Evolutionary conservation across 202 grass and related monocot species (phyloP), one percentile per base, ranked within the genome.

Genomic region (Saccharum hybrid): DNA sequence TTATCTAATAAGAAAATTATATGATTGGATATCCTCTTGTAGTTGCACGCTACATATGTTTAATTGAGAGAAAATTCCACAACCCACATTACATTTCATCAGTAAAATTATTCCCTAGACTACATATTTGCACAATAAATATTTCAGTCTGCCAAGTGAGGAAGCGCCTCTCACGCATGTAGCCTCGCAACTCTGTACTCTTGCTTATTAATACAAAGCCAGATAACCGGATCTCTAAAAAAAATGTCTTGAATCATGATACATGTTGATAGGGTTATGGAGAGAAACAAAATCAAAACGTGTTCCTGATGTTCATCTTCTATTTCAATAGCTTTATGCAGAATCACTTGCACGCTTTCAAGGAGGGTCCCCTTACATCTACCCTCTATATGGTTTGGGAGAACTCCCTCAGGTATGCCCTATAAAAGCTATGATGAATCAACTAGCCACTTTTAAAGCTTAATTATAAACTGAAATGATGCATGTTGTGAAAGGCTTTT

Each of bases 281-380:
- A 7, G 2, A 9, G 15, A 8, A 9, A 42, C 1, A 64, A 3
- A 39, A 54, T 43, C 16, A 38, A 34, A 45, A 66, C 39, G 31
- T 66, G n/a, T 63, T 43, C 2, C 26, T 73, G 37, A 78, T 18
- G 12, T 33, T 71, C 21, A 9, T 75, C 11, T 60, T 85, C 41
- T 69, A 12, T 77, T 79, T 85, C 39, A 80, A 68, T 78, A 99
- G 96, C 89, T 99, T 63, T 99, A 99, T 16, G 63, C 89, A 4
- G 91, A 99, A 68, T 99, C 96, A 31, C 78, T 99, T 36, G 91
- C 96, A n/a, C 93, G 96, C 16, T 99, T 99, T 74, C 91, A 96
- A 92, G 88, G 96, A 37, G 93, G 89, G 62, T 99, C 96, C 54
- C 96, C 96, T 46, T 99, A 99, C 34, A 98, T 98, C 39, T 96